Evolutionary conservation across 192 early-diverging fungal species (phyloP).

Genomic region (Backusella mclennaniae): DNA sequence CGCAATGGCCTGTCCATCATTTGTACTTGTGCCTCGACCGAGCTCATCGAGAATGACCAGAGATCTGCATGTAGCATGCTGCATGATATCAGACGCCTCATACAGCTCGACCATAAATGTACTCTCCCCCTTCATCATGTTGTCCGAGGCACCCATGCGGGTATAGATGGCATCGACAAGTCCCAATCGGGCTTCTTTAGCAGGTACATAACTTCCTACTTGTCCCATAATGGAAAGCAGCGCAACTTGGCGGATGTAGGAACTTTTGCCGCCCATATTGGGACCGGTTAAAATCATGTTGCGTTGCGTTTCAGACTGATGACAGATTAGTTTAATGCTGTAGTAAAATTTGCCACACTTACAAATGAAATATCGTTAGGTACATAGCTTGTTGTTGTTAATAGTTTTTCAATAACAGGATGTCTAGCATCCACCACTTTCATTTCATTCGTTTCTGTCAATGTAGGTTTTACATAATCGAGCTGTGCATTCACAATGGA

Average conservation of each 20-base stretch:
- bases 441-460: conserved; percentile 44
- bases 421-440: conserved; percentile 64
- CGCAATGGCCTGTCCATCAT: conserved; percentile 74
- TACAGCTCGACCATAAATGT: conserved; percentile 82
- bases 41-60: conserved; percentile 82
- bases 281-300: conserved; percentile 61
- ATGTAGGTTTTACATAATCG: conserved; percentile 60
- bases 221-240: conserved; percentile 66
- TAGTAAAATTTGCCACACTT: neutral
- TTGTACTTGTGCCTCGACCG: conserved; percentile 75
- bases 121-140: conserved; percentile 62
- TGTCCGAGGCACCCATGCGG: conserved; percentile 73
- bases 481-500: conserved; percentile 51
- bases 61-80: conserved; percentile 55
- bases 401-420: conserved; percentile 63
- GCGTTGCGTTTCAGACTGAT: conserved; percentile 14
- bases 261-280: conserved; percentile 80
- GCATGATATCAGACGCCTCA: conserved; percentile 72
- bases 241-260: conserved; percentile 66
- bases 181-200: conserved; percentile 57
- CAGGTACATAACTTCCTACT: conserved; percentile 74
- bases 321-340: too few relatives aligned
- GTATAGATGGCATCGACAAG: conserved; percentile 72
- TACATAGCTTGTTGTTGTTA: conserved; percentile 51
- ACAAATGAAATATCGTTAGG: conserved; percentile 58